Base-by-base conservation (phyloP, 2,329 filamentous ascomycete species). In the Paraphaeosphaeria sporulosa region DNA sequence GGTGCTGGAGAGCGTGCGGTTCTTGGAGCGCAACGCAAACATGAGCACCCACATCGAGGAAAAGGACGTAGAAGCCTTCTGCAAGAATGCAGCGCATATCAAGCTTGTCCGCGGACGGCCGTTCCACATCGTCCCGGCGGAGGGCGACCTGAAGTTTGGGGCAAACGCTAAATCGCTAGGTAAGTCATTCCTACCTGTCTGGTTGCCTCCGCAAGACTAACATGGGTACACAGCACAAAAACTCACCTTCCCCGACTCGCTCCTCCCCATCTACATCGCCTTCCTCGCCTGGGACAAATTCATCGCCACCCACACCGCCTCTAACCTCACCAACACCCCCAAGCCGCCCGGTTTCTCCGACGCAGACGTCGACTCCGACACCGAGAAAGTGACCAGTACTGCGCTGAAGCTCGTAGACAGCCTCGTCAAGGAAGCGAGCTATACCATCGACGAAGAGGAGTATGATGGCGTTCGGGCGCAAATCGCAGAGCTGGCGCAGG, bases 51-150 rank as follows among this genome's bases (percentile, higher is more conserved):
- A 73, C 2, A 84, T 96, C 58, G 84, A 90, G 49, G 82, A 87
- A 47, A 86, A 86, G 55, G 92, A 97, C 69, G 89, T 98, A 48
- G 94, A 97, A 72, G 83, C 90, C 38, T 98, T 97, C 78, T 98
- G 94, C 85, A 97, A 96, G 80, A 96, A 96, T 68, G 94, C 94
- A 52, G 91, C 91, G 49, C 95, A 96, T 75, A 90, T 97, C 74
- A 96, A 95, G 79, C 86, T 98, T 50, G 89, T 98, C 59, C 90
- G 90, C 30, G 87, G 87, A 19, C 79, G 83, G 30, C 80, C 82
- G 3, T 82, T 89, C 50, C 83, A 84, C 38, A 69, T 83, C n/a
- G 76, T 79, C 1, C 74, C 77, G 17, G 67, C 78, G 66, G 81
- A 82, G 48, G 74, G 78, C 52, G 74, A 73, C 49, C 74, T 81